phyloP scores from a whole-genome alignment of 805 yeast species.

The Clavispora santaluciae region DNA sequence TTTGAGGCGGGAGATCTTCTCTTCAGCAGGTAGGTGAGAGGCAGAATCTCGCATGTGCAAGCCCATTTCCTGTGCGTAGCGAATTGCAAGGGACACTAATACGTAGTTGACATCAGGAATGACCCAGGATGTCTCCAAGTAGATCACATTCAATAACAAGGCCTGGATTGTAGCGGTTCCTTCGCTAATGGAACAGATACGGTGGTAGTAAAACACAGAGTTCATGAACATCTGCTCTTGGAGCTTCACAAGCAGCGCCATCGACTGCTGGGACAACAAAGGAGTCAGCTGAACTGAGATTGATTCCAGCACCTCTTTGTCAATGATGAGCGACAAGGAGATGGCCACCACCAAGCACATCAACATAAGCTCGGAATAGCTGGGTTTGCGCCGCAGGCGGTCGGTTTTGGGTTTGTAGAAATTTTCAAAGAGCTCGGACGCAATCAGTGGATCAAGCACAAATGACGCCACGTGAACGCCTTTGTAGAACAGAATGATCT shows the following conservation, averaged over 20 bases:
- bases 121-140: slow-evolving; percentile 28
- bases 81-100: slow-evolving; percentile 41
- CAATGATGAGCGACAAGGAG: not conserved
- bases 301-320: not conserved
- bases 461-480: slow-evolving; percentile 17
- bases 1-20: slow-evolving; percentile 31
- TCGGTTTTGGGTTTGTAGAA: slow-evolving; percentile 17
- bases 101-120: slow-evolving; percentile 39
- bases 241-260: slow-evolving; percentile 6
- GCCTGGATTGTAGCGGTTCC: slow-evolving; percentile 51
- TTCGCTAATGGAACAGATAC: slow-evolving; percentile 45
- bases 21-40: slow-evolving; percentile 29
- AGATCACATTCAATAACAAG: slow-evolving; percentile 40
- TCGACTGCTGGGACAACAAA: not conserved
- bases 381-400: slow-evolving; percentile 14
- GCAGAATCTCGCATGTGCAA: slow-evolving; percentile 47
- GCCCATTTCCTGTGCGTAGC: slow-evolving; percentile 56
- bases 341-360: slow-evolving; percentile 26
- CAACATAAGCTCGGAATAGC: slow-evolving; percentile 28
- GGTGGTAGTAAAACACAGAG: slow-evolving; percentile 42
- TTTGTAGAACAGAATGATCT: slow-evolving; percentile 18
- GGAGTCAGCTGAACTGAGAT: no score
- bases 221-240: slow-evolving; percentile 11
- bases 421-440: slow-evolving; percentile 19
- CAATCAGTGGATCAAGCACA: slow-evolving; percentile 15